These are phyloP conservation scores for Beauveria scarabaeidicola DNA, from an alignment of 2,329 filamentous ascomycete genomes.

Conservation along the genomic window DNA sequence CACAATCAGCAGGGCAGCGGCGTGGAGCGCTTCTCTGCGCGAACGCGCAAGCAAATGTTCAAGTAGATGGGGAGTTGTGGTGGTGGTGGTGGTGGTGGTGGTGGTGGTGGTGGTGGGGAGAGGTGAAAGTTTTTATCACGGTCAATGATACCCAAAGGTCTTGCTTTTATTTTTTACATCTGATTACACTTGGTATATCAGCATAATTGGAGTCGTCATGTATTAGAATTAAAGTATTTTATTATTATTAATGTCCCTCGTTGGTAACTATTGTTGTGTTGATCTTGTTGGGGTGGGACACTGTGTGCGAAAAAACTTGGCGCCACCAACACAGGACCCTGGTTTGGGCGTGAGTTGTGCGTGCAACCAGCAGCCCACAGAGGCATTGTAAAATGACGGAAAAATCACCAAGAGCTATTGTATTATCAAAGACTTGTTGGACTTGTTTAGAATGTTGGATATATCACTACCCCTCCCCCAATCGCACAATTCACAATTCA, in stretches of 20 bases:
- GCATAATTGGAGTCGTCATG: background rate
- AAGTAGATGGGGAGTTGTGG: constrained; percentile 23
- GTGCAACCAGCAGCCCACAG: background rate
- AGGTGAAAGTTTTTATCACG: background rate
- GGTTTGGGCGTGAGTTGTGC: background rate
- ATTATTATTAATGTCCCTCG: too few relatives aligned
- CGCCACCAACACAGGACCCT: background rate
- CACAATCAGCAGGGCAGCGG: constrained; percentile 52
- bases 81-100: background rate
- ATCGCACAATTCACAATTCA: too few relatives aligned
- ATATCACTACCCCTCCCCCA: background rate
- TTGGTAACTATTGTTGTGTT: background rate
- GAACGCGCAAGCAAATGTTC: constrained; percentile 45
- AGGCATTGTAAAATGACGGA: background rate
- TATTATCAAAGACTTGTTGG: background rate
- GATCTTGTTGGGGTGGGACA: background rate
- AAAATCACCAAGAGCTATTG: background rate
- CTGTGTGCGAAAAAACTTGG: too few relatives aligned
- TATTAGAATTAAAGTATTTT: background rate
- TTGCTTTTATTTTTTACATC: background rate
- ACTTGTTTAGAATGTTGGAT: background rate
- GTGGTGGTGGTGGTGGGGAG: background rate
- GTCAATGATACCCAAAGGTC: constrained; percentile 3
- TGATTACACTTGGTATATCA: too few relatives aligned
- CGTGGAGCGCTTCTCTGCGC: constrained; percentile 48